Evolutionary conservation across 768 basidiomycete species (phyloP).

Genomic region (Myochromella boudieri): DNA sequence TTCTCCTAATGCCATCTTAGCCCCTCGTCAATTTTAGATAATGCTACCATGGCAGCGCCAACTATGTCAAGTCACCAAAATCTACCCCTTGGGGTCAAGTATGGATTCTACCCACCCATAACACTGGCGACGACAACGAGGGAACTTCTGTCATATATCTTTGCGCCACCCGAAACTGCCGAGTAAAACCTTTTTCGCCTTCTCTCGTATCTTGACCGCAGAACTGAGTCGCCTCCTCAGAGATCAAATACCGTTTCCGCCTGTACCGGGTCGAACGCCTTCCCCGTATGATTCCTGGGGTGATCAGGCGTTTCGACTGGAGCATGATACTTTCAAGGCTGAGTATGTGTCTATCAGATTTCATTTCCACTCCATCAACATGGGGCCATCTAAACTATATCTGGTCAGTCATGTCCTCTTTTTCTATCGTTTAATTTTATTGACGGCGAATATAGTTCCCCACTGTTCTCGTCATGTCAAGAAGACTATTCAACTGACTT

Average conservation of each 20-base stretch:
- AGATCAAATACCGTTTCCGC: constrained; percentile 34
- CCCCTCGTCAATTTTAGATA: constrained; percentile 28
- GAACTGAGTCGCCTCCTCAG: too few relatives aligned
- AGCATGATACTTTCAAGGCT: constrained; percentile 70
- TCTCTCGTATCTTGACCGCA: constrained; percentile 5
- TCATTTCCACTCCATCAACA: constrained; percentile 26
- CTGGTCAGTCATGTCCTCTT: constrained; percentile 14
- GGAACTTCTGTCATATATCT: constrained; percentile 69
- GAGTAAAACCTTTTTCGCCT: constrained; percentile 35
- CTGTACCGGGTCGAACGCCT: constrained; percentile 29
- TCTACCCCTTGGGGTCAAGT: constrained; percentile 43
- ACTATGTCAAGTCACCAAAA: constrained; percentile 22
- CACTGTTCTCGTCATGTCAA: constrained; percentile 12
- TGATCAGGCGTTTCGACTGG: constrained; percentile 67
- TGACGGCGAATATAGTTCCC: constrained; percentile 13
- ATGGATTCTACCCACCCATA: constrained; percentile 51
- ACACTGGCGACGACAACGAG: constrained; percentile 60
- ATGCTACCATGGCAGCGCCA: constrained; percentile 22
- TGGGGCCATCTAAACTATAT: constrained; percentile 23
- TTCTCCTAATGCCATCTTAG: constrained; percentile 26
- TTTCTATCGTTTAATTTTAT: constrained; percentile 25
- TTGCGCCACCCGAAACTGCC: constrained; percentile 67
- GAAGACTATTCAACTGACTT: constrained; percentile 13
- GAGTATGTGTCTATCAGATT: constrained; percentile 65
- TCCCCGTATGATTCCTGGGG: constrained; percentile 73